phyloP scores from a whole-genome alignment of 768 basidiomycete genomes.

The Kwoniella botswanensis region DNA sequence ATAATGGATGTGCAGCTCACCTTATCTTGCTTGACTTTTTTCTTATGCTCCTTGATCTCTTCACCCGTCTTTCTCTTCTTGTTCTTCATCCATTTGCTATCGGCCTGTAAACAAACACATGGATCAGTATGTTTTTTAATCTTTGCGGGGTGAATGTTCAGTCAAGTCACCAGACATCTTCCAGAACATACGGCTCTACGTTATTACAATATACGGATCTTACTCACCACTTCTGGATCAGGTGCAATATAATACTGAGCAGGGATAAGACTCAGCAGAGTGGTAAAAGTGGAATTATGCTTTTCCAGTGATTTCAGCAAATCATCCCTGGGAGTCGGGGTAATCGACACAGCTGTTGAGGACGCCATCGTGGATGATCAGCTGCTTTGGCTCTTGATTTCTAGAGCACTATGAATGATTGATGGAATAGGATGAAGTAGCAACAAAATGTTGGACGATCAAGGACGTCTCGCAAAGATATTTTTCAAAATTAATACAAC shows the following conservation, averaged over 20 bases:
- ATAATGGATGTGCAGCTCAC: conserved; percentile 58
- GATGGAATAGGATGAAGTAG: no score
- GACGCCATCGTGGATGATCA: background rate
- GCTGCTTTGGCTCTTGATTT: background rate
- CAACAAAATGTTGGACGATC: no score
- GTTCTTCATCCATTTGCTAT: conserved; percentile 67
- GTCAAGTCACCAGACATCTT: no score
- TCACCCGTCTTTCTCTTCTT: conserved; percentile 82
- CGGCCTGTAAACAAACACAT: conserved; percentile 34
- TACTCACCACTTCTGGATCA: conserved; percentile 70
- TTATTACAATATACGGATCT: no score
- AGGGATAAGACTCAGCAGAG: conserved; percentile 81
- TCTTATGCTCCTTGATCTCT: conserved; percentile 82
- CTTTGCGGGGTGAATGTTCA: background rate
- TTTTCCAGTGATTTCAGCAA: conserved; percentile 65
- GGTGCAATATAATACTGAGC: conserved; percentile 82
- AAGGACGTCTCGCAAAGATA: no score
- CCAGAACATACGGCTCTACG: no score
- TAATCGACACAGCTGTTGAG: background rate
- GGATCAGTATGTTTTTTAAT: background rate
- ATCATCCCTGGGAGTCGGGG: conserved; percentile 26
- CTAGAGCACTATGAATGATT: no score
- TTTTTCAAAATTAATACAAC: no score
- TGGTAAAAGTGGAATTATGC: conserved; percentile 86
- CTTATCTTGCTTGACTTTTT: conserved; percentile 86